Evolutionary conservation across 495 filamentous ascomycete species (phyloP).

Genomic region (Hyaloscypha finlandica): DNA sequence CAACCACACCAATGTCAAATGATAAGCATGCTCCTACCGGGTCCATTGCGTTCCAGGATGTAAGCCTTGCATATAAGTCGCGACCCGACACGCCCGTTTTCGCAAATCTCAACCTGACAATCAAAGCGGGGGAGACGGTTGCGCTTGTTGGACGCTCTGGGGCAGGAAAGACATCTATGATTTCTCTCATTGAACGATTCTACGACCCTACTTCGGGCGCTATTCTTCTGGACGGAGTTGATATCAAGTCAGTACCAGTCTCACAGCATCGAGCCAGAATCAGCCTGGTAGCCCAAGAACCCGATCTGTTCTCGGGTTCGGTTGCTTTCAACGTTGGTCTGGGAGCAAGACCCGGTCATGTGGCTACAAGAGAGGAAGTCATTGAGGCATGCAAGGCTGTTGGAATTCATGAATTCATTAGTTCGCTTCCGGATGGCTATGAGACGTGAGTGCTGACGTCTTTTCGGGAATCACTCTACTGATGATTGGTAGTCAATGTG

Average conservation of each 20-base stretch:
- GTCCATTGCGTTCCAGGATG: constrained; percentile 37
- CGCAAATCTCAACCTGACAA: constrained; percentile 40
- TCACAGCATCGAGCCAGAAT: constrained; percentile 31
- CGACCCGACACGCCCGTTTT: constrained; percentile 46
- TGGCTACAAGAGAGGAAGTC: constrained; percentile 31
- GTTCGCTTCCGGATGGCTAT: constrained; percentile 59
- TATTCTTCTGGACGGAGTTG: constrained; percentile 50
- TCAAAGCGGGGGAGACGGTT: constrained; percentile 49
- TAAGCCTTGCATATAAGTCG: constrained; percentile 52
- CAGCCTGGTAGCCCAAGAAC: constrained; percentile 50
- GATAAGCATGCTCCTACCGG: not conserved
- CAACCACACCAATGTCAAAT: not conserved
- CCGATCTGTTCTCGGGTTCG: constrained; percentile 49
- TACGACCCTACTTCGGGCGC: constrained; percentile 49
- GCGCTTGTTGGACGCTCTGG: constrained; percentile 63
- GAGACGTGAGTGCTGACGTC: constrained; percentile 47
- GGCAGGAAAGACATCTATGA: constrained; percentile 55
- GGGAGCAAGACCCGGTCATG: constrained; percentile 38
- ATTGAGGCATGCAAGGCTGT: constrained; percentile 33
- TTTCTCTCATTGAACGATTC: constrained; percentile 51
- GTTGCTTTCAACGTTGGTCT: constrained; percentile 52
- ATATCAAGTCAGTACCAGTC: constrained; percentile 38
- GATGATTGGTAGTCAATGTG: constrained; percentile 35
- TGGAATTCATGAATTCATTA: constrained; percentile 60
- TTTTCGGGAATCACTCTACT: not conserved